Base-by-base conservation (phyloP, 257 asterid genomes). In the Penstemon barbatus region DNA sequence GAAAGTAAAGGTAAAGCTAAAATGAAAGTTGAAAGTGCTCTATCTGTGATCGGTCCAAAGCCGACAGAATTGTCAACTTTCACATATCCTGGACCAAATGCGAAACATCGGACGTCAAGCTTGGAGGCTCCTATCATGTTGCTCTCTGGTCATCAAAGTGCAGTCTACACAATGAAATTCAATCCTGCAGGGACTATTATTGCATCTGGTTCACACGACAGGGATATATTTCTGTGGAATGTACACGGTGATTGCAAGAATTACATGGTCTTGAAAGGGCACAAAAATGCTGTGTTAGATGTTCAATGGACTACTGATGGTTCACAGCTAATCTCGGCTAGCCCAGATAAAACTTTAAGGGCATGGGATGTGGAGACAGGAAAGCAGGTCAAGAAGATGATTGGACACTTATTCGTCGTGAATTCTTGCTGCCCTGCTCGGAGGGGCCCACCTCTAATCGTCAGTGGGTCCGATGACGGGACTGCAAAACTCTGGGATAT, bases 401-500 rank as follows among this genome's bases (percentile, higher is more conserved):
- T 85, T 0, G 99, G 96, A 46, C 99, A 94, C 86, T 81, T 91
- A 46, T 86, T 80, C 65, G 91, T 87, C 19, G 97, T 94, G 74
- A 94, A 91, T 74, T 89, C 99, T 33, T 94, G 97, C 46, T 81
- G 91, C 65, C 90, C 95, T 15, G 97, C 97, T 74, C 87, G 97
- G 40, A 78, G 99, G 76, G 97, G 97, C 13, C 97, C 96, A 4
- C 99, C 99, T 38, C 95, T 91, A 50, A 87, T 94, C 37, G 96
- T 91, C 62, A 94, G 97, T 50, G 99, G 99, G 60, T 94, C 99
- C 0, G 99, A 94, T 54, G 99, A 94, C 69, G 99, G 99, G 45
- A 91, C 97, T 40, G 92, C 99, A 52, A 94, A 94, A 65, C 97
- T 94, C 52, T 94, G 99, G 99, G 99, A 94, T 72, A 87, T 94